Conservation (phyloP, 208 protist species). For the Trypanosoma vivax region DNA sequence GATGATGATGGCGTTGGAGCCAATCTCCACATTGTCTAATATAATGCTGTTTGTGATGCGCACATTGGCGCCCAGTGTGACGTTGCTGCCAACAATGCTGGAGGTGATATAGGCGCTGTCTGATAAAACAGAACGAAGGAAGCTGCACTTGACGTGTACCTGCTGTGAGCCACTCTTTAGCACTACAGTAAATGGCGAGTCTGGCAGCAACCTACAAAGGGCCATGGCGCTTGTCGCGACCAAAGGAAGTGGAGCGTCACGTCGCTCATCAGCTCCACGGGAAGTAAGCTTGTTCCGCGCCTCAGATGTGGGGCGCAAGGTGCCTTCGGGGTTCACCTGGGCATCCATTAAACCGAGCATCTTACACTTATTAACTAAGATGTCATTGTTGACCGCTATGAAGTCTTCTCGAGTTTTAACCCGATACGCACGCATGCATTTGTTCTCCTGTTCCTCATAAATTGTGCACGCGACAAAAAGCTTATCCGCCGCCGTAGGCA, state of each 20-base stretch:
- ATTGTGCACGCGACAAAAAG: conserved; percentile 73
- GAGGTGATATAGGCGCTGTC: conserved; percentile 53
- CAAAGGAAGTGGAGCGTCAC: not conserved
- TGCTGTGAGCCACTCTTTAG: conserved; percentile 27
- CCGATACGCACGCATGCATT: conserved; percentile 37
- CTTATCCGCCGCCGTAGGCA: conserved; percentile 51
- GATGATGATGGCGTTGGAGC: conserved; percentile 35
- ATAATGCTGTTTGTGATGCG: conserved; percentile 71
- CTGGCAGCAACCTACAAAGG: conserved; percentile 36
- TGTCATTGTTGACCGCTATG: conserved; percentile 51
- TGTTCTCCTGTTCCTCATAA: conserved; percentile 49
- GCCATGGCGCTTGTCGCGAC: conserved; percentile 20
- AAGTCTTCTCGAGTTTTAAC: conserved; percentile 70
- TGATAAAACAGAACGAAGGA: conserved; percentile 43
- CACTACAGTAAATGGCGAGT: conserved; percentile 49
- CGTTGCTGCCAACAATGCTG: conserved; percentile 74
- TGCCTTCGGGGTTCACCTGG: not conserved
- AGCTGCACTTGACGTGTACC: conserved; percentile 56
- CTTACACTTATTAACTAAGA: conserved; percentile 55
- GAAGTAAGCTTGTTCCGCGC: too few relatives aligned
- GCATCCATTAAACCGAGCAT: conserved; percentile 29
- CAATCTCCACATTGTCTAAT: conserved; percentile 64
- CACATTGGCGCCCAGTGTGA: conserved; percentile 45
- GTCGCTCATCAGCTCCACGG: too few relatives aligned
- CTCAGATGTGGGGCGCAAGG: too few relatives aligned